Conservation (phyloP, 768 basidiomycete genomes). For the Pleurotus eryngii region DNA sequence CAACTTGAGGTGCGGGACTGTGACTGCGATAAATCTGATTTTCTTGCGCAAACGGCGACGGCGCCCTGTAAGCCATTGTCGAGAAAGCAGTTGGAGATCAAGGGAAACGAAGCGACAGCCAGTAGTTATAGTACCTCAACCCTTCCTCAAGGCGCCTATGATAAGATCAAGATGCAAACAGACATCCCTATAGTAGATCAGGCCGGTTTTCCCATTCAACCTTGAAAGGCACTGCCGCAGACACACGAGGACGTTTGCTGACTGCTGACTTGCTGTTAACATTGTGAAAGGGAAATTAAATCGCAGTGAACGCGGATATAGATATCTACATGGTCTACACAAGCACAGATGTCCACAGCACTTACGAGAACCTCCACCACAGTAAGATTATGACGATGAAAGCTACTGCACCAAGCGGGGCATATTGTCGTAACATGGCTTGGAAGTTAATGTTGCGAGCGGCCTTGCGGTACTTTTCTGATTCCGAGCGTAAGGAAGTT, state of each 20-base stretch:
- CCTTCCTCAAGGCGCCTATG: slow-evolving; percentile 1
- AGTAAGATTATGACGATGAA: slow-evolving; percentile 76
- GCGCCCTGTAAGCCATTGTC: slow-evolving; percentile 27
- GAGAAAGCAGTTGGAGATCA: background rate
- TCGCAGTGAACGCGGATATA: slow-evolving; percentile 10
- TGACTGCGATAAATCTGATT: slow-evolving; percentile 4
- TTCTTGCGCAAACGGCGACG: slow-evolving; percentile 16
- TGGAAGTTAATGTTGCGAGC: slow-evolving; percentile 92
- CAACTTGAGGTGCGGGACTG: background rate
- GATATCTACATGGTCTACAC: slow-evolving; percentile 10
- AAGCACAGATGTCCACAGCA: slow-evolving; percentile 1
- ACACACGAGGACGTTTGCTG: too few species aligned
- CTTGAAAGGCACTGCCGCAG: too few species aligned
- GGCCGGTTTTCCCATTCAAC: background rate
- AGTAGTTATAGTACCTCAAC: background rate
- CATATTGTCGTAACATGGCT: slow-evolving; percentile 94
- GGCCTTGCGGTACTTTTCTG: slow-evolving; percentile 95
- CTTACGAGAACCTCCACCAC: slow-evolving; percentile 73
- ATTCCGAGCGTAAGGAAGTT: slow-evolving; percentile 90
- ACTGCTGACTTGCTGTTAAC: too few species aligned
- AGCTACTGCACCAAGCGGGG: slow-evolving; percentile 80
- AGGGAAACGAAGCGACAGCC: too few species aligned
- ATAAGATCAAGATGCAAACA: slow-evolving; percentile 4
- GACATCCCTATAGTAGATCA: background rate
- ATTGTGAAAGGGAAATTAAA: background rate